These are phyloP conservation scores for Kentomonas sorsogonicus DNA, from an alignment of 208 protist species.

Conservation along the genomic window DNA sequence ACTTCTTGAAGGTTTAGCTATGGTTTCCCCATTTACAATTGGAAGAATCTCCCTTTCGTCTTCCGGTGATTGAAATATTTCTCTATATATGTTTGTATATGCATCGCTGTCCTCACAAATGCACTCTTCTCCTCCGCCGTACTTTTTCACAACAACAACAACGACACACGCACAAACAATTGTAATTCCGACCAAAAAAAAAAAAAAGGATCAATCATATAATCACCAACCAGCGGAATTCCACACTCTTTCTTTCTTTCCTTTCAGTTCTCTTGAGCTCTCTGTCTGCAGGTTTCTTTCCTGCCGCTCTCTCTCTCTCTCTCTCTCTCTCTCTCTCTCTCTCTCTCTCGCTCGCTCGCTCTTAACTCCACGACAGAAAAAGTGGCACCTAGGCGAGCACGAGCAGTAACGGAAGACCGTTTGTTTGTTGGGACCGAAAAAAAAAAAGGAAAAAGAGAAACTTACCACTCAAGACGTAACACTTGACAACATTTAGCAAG, in stretches of 20 bases:
- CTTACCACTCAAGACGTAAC: too few relatives aligned
- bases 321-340: too few relatives aligned
- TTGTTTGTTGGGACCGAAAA: background rate
- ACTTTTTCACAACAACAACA: slow-evolving; percentile 5
- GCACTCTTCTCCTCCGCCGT: background rate
- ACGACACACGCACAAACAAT: background rate
- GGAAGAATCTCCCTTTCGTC: too few relatives aligned
- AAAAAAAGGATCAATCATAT: slow-evolving; percentile 11
- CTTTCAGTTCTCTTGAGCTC: background rate
- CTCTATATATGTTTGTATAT: too few relatives aligned
- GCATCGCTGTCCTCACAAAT: background rate
- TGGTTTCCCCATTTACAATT: too few relatives aligned
- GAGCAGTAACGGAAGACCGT: too few relatives aligned
- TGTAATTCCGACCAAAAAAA: background rate
- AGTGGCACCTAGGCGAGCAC: too few relatives aligned
- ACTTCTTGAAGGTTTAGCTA: too few relatives aligned
- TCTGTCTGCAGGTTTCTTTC: background rate
- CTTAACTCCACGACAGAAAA: too few relatives aligned
- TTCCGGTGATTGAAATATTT: too few relatives aligned
- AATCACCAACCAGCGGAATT: background rate
- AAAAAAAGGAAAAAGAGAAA: background rate
- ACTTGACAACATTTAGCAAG: too few relatives aligned
- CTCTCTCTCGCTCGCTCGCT: too few relatives aligned
- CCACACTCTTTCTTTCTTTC: background rate
- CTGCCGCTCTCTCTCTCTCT: slow-evolving; percentile 1